phyloP scores from a whole-genome alignment of 2,329 filamentous ascomycete genomes.

The Aspergillus sp. region DNA sequence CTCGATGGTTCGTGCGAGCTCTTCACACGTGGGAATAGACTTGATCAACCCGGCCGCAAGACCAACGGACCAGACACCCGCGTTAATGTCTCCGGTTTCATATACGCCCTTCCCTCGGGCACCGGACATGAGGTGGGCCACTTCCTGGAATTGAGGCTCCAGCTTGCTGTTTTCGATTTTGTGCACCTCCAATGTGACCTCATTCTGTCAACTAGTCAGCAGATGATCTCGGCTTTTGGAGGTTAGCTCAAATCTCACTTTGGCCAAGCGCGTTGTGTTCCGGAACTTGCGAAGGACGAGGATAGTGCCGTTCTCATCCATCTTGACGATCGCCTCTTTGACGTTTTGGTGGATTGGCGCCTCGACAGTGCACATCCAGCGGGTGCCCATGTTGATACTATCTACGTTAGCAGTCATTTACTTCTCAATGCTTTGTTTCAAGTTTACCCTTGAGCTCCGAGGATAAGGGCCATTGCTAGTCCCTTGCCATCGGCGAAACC shows the following conservation, averaged over 20 bases:
- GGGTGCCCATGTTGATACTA: conserved; percentile 89
- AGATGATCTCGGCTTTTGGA: not conserved
- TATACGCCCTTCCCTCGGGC: conserved; percentile 6
- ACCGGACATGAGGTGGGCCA: conserved; percentile 9
- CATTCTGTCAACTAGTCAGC: conserved; percentile 1
- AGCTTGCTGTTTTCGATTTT: conserved; percentile 9
- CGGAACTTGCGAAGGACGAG: conserved; percentile 60
- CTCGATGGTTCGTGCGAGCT: conserved; percentile 6
- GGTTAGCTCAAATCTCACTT: not conserved
- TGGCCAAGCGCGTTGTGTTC: conserved; percentile 6
- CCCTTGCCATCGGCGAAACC: conserved; percentile 94
- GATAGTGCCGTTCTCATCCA: conserved; percentile 85
- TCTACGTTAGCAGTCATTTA: not conserved
- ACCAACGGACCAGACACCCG: conserved; percentile 10
- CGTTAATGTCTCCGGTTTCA: conserved; percentile 8
- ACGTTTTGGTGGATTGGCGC: conserved; percentile 88
- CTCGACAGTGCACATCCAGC: conserved; percentile 95
- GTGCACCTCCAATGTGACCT: conserved; percentile 9
- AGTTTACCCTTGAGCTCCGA: conserved; percentile 76
- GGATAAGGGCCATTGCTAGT: conserved; percentile 82
- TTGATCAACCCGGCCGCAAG: conserved; percentile 3
- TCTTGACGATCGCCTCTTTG: conserved; percentile 85
- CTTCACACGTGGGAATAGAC: conserved; percentile 5
- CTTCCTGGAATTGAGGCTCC: conserved; percentile 6
- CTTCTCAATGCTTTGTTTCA: not conserved